Base-by-base conservation (phyloP, 345 rosid genomes). In the Eucalyptus cloeziana region DNA sequence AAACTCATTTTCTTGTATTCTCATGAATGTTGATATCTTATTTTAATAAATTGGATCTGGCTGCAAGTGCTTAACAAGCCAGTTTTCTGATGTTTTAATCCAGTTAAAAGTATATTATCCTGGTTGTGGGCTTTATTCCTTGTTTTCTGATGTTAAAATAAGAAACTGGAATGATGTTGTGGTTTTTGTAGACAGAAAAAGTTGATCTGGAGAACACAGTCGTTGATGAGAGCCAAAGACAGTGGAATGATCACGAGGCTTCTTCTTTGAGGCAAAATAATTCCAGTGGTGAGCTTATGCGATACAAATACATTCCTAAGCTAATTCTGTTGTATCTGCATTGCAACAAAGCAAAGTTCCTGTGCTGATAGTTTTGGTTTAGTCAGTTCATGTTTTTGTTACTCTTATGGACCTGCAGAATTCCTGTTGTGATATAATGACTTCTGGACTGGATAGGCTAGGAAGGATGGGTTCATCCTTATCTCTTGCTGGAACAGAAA, bases 201-300 rank as follows among this genome's bases (percentile, higher is more conserved):
- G 99, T 98, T 90, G 99, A 98, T 94, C 93, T 98, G 94, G 99
- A 98, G 93, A 97, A 98, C 88, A 98, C 99, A 11, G 99, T 98
- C 37, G 97, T 98, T 92, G 99, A 96, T 89, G 99, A 97, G 94
- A 97, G 99, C 93, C 99, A 96, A 92, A 95, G 97, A 90, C 99
- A 94, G 92, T 90, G 90, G 60, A 92, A 92, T 90, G 95, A 88
- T 86, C 94, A 91, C 7, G 85, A 69, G 86, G 92, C 97, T 80
- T 91, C 94, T 89, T 86, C 86, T 83, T 86, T 89, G 88, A 91
- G 94, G 89, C 96, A 93, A 88, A 97, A 97, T 89, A 96, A 94
- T 90, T 95, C 88, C 67, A 98, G 99, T 86, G 99, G 99, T 98
- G 92, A 95, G 99, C 13, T 89, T 25, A 44, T 87, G 71, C 52